Conservation (phyloP, 768 basidiomycete genomes). For the Baorangia bicolor region DNA sequence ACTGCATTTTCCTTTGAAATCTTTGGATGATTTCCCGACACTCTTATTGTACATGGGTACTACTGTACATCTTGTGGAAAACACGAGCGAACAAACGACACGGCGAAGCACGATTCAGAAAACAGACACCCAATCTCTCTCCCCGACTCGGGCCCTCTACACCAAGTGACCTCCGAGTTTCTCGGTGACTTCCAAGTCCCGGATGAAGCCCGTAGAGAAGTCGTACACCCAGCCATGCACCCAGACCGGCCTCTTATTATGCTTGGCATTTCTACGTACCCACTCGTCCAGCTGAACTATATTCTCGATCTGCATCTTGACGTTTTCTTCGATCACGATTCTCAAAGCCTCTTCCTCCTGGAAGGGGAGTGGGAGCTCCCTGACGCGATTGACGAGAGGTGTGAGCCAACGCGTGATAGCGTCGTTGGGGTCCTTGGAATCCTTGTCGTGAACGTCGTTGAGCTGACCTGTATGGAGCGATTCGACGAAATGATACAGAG, state of each 20-base stretch:
- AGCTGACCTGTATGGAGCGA: constrained; percentile 7
- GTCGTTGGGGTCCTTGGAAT: constrained; percentile 36
- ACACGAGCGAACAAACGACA: neutral
- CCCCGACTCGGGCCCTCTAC: neutral
- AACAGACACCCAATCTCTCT: too few species aligned
- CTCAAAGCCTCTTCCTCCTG: constrained; percentile 31
- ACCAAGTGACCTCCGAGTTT: neutral
- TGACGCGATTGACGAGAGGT: constrained; percentile 58
- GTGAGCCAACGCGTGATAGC: constrained; percentile 70
- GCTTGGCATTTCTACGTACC: constrained; percentile 34
- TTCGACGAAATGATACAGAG: constrained; percentile 10
- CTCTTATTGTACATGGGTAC: neutral
- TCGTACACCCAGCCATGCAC: constrained; percentile 79
- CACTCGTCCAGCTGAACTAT: constrained; percentile 41
- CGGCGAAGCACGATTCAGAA: neutral
- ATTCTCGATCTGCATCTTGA: constrained; percentile 51
- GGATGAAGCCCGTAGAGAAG: constrained; percentile 54
- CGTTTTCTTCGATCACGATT: constrained; percentile 53
- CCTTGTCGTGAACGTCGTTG: constrained; percentile 12
- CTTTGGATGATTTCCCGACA: too few species aligned
- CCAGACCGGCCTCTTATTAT: constrained; percentile 44
- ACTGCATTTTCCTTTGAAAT: too few species aligned
- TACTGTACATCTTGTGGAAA: neutral
- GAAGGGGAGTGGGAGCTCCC: constrained; percentile 36
- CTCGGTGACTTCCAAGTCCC: constrained; percentile 51